These are phyloP conservation scores for Noccaea bulbosa DNA, from an alignment of 345 rosid species.

Conservation along the genomic window DNA sequence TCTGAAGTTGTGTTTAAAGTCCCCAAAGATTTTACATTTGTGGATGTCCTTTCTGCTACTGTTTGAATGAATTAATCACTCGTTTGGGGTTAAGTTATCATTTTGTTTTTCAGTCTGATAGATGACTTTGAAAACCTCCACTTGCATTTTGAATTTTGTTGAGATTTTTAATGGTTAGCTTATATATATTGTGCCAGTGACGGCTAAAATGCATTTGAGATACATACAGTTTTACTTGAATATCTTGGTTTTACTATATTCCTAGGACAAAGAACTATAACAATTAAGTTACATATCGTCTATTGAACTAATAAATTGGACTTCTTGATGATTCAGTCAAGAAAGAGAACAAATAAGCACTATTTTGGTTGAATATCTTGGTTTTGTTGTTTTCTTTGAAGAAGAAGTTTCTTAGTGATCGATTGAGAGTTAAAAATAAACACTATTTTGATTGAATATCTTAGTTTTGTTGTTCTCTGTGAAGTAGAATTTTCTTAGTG, in stretches of 20 bases:
- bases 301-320: too few relatives aligned
- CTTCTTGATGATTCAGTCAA: too few relatives aligned
- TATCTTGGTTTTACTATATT: background rate
- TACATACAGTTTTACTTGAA: background rate
- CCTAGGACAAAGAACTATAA: too few relatives aligned
- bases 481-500: too few relatives aligned
- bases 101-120: background rate
- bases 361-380: too few relatives aligned
- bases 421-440: too few relatives aligned
- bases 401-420: too few relatives aligned
- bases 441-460: too few relatives aligned
- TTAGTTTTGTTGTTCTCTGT: too few relatives aligned
- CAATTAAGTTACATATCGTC: too few relatives aligned
- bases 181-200: background rate
- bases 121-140: background rate
- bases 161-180: background rate
- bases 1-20: constrained; percentile 6
- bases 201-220: background rate
- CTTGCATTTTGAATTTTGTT: background rate
- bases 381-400: too few relatives aligned
- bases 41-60: background rate
- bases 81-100: background rate
- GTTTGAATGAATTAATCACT: constrained; percentile 1
- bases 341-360: too few relatives aligned
- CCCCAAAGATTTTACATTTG: background rate